A percentile compares a stretch with the other conserved stretches of the same genome.
Evolutionary conservation across 495 filamentous ascomycete species (phyloP).

Genomic region (Viridothelium virens): DNA sequence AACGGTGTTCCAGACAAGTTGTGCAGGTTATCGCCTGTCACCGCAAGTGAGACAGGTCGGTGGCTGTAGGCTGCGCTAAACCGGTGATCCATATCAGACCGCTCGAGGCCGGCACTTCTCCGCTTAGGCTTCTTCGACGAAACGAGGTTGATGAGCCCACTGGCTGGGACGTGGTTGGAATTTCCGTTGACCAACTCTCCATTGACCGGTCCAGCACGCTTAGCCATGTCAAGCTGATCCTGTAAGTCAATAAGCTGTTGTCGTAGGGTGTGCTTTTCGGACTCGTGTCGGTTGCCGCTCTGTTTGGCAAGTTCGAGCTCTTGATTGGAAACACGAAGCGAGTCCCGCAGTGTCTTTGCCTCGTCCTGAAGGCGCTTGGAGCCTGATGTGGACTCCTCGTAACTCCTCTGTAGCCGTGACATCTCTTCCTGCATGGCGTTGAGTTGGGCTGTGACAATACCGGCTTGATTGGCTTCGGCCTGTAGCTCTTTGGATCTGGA

Average conservation of each 20-base stretch:
- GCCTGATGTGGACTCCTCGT: slow-evolving; percentile 76
- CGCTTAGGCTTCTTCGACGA: slow-evolving; percentile 95
- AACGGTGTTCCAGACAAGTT: slow-evolving; percentile 61
- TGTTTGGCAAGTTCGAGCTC: slow-evolving; percentile 71
- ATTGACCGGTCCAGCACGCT: slow-evolving; percentile 56
- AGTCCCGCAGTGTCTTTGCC: slow-evolving; percentile 71
- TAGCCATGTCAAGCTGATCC: slow-evolving; percentile 83
- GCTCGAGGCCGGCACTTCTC: slow-evolving; percentile 87
- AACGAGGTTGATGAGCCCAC: slow-evolving; percentile 89
- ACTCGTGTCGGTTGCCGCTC: slow-evolving; percentile 62
- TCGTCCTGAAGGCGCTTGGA: slow-evolving; percentile 92
- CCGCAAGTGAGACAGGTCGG: slow-evolving; percentile 88
- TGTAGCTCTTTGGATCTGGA: slow-evolving; percentile 86
- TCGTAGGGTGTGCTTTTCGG: slow-evolving; percentile 72
- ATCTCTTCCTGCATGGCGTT: slow-evolving; percentile 89
- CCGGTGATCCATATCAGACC: slow-evolving; percentile 62
- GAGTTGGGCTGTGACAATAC: slow-evolving; percentile 83
- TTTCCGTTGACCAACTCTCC: slow-evolving; percentile 68
- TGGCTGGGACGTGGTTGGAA: slow-evolving; percentile 47
- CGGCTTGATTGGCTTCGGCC: slow-evolving; percentile 92
- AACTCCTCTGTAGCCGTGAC: slow-evolving; percentile 76
- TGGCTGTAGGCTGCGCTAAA: slow-evolving; percentile 90
- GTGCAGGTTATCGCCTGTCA: slow-evolving; percentile 50
- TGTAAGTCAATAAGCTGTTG: slow-evolving; percentile 85
- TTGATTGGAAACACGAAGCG: slow-evolving; percentile 61